Evolutionary conservation across 2,329 filamentous ascomycete species (phyloP).

Genomic region (Penicillium concentricum): DNA sequence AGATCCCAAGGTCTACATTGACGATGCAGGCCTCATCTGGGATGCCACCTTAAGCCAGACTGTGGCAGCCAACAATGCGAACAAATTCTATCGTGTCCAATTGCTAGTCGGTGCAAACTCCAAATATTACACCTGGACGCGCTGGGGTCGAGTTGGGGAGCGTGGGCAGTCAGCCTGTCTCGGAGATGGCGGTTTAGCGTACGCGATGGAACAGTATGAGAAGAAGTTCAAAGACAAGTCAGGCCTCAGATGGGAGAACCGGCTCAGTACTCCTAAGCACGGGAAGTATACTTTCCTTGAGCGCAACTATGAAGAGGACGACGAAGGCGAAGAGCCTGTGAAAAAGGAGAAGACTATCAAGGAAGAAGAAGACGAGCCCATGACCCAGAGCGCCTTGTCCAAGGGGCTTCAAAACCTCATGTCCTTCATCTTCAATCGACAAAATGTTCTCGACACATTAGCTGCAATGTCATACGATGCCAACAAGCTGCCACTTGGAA

Average conservation of each 20-base stretch:
- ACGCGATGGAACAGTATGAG: slow-evolving; percentile 48
- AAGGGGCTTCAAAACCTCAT: slow-evolving; percentile 66
- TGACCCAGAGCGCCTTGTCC: slow-evolving; percentile 58
- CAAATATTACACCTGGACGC: slow-evolving; percentile 65
- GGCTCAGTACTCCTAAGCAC: slow-evolving; percentile 50
- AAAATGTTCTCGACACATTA: slow-evolving; percentile 63
- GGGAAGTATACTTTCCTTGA: slow-evolving; percentile 77
- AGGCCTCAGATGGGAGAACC: slow-evolving; percentile 52
- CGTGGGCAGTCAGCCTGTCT: slow-evolving; percentile 47
- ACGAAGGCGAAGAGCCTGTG: slow-evolving; percentile 40
- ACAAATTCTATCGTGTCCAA: slow-evolving; percentile 80
- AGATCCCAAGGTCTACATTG: slow-evolving; percentile 60
- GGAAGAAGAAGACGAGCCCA: slow-evolving; percentile 38
- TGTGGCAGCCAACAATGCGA: slow-evolving; percentile 69
- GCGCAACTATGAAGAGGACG: slow-evolving; percentile 70
- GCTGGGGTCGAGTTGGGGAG: slow-evolving; percentile 75
- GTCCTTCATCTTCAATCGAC: slow-evolving; percentile 77
- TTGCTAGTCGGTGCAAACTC: slow-evolving; percentile 43
- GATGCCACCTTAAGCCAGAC: slow-evolving; percentile 80
- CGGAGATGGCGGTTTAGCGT: slow-evolving; percentile 36
- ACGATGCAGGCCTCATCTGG: slow-evolving; percentile 65
- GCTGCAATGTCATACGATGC: slow-evolving; percentile 46
- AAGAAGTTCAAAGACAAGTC: slow-evolving; percentile 60
- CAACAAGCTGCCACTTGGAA: slow-evolving; percentile 77
- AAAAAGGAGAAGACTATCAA: slow-evolving; percentile 37